Evolutionary conservation across 2,329 filamentous ascomycete genomes (phyloP), one percentile per base, ranked within the genome.

Genomic region (Exophiala calicioides): DNA sequence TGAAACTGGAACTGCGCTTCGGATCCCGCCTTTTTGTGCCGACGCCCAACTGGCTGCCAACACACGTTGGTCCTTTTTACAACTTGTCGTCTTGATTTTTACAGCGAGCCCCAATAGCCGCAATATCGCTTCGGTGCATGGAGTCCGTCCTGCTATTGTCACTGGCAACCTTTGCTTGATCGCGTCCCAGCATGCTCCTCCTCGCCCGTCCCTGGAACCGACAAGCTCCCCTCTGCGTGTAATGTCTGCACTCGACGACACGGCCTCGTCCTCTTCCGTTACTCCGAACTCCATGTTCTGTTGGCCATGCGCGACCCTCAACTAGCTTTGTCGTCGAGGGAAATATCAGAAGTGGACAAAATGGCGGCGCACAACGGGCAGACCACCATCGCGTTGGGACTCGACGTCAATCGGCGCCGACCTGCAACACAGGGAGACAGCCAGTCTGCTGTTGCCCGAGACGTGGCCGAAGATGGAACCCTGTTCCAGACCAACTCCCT

Each of bases 341-440:
- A 20, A 19, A 31, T 19, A 38, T 24, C 31, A n/a, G 36, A 34
- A 3, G 13, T 26, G 18, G 23, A 32, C 21, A 49, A 12, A 5
- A 55, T 55, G 52, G 44, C 52, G 26, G 21, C 46, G 27, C 42
- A 50, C 15, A 48, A 34, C 26, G 41, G 39, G 12, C 34, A 43
- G 18, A 35, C 41, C 29, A 21, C 23, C 32, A 24, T 35, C 21
- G 45, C 38, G 8, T 29, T 53, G 41, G 52, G 44, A n/a, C 32
- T 52, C 13, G 46, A 53, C 23, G 34, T 45, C 29, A 43, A 44
- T 16, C 27, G 31, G 12, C 50, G 42, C 21, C 37, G 47, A 23
- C 43, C 46, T 34, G 34, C 43, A 20, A 55, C 50, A 20, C 46
- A 55, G 32, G 53, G 36, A 13, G 34, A 43, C 18, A 40, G 42